Base-by-base conservation (phyloP, 768 basidiomycete species). In the Tulasnella sp. region DNA sequence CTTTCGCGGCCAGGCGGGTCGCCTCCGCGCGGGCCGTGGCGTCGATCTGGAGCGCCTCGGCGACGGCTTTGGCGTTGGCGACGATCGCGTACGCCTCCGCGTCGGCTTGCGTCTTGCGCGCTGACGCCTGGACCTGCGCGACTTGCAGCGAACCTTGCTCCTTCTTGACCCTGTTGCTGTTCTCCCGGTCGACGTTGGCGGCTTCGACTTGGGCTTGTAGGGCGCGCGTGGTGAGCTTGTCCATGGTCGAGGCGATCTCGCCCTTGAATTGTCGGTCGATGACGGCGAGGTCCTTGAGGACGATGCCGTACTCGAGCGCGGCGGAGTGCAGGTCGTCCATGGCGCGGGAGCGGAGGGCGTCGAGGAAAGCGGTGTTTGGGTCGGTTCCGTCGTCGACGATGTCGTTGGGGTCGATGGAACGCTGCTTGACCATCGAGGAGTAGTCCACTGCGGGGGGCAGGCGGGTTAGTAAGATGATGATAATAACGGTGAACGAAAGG, bases 261-360 rank as follows among this genome's bases (percentile, higher is more conserved):
- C 94, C 94, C 87, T 96, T 95, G 88, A 96, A 96, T 83, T 95
- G 93, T 42, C 94, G 88, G 84, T 95, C 94, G 80, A 95, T 95
- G 78, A 96, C 94, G 78, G 94, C 94, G 92, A 80, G 44, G 64
- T 79, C 79, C 85, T 94, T 94, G 75, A 96, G 85, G 48, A 93
- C 86, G 75, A 95, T 96, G 9, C 95, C 95, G 82, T 96, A 96
- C 84, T 95, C 94, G 60, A 93, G 85, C 3, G 94, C 93, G 31
- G 93, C 94, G 78, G 91, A 87, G 80, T 93, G 92, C 88, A 96
- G 90, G 80, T 96, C 94, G 84, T 96, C 95, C 93, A 95, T 94
- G 11, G 94, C 95, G 58, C 93, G 91, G 6, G 92, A 94, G 34
- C 94, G 87, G 50, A 96, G 87, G 2, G 95, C 94, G 80, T 95